Percentiles rank a stretch among this genome's conserved stretches.
Evolutionary conservation across 306 rosid species (phyloP).

Genomic region (Sechiopsis laciniata): DNA sequence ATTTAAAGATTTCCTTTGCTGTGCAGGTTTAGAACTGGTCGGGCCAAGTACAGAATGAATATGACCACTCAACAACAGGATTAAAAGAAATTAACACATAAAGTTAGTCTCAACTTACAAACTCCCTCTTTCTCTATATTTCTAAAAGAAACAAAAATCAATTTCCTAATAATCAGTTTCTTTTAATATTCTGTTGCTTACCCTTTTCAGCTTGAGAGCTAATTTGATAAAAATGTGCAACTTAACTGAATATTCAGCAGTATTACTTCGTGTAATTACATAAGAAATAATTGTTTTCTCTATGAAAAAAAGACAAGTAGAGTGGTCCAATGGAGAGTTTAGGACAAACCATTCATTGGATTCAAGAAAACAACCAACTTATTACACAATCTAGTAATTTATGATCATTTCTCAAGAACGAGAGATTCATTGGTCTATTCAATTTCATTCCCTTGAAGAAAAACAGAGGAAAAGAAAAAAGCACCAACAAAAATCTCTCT

Average conservation of each 20-base stretch:
- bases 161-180: not conserved
- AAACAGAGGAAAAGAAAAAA: not conserved
- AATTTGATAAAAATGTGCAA: not conserved
- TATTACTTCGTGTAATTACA: too few relatives aligned
- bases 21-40: not conserved
- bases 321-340: constrained; percentile 2
- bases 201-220: not conserved
- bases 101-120: not conserved
- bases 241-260: not conserved
- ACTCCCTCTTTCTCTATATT: too few relatives aligned
- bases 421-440: not conserved
- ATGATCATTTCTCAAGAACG: too few relatives aligned
- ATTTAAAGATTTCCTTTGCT: not conserved
- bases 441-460: not conserved
- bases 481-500: not conserved
- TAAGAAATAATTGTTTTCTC: too few relatives aligned
- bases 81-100: not conserved
- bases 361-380: not conserved
- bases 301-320: not conserved
- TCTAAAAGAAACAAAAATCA: too few relatives aligned
- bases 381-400: not conserved
- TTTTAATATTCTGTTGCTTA: not conserved
- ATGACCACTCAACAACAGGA: constrained; percentile 9
- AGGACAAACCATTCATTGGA: not conserved
- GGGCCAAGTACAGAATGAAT: constrained; percentile 3